These are phyloP conservation scores for Spirogloea muscicola DNA, from an alignment of 139 green algal genomes.

Conservation along the genomic window DNA sequence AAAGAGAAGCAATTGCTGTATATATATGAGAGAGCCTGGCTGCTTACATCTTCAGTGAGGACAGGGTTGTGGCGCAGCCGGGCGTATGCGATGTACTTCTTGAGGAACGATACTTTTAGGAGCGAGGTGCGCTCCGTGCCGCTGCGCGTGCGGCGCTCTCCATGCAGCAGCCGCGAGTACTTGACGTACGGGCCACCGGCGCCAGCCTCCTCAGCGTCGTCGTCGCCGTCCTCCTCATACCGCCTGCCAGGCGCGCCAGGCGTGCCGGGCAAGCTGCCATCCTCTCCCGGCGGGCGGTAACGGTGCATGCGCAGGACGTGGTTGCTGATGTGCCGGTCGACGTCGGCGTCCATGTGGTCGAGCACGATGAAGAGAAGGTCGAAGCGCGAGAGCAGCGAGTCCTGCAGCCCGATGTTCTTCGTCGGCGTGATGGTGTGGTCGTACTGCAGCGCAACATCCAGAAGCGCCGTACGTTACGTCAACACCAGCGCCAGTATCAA, in stretches of 20 bases:
- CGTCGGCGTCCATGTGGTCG: slow-evolving; percentile 75
- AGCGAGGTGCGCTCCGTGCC: slow-evolving; percentile 34
- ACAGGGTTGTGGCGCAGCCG: slow-evolving; percentile 32
- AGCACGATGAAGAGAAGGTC: slow-evolving; percentile 97
- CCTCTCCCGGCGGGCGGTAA: slow-evolving; percentile 61
- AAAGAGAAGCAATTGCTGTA: no score
- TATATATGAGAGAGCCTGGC: no score
- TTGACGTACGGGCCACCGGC: slow-evolving; percentile 61
- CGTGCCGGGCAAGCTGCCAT: slow-evolving; percentile 31
- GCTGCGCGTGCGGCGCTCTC: slow-evolving; percentile 35
- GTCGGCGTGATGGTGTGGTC: slow-evolving; percentile 75
- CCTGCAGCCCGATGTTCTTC: slow-evolving; percentile 92
- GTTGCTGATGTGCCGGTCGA: slow-evolving; percentile 61
- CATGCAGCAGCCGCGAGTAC: slow-evolving; percentile 72
- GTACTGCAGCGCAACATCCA: slow-evolving; percentile 39
- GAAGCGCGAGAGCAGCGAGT: slow-evolving; percentile 96
- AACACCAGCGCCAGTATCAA: no score
- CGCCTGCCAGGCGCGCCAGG: not conserved
- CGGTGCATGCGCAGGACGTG: slow-evolving; percentile 89
- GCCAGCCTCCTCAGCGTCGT: slow-evolving; percentile 24
- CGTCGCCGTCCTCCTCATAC: not conserved
- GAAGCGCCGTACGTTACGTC: no score
- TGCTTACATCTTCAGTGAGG: slow-evolving; percentile 48
- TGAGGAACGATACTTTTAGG: slow-evolving; percentile 65
- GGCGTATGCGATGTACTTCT: slow-evolving; percentile 71